These are phyloP conservation scores for Parachaetomium inaequale DNA, from an alignment of 495 filamentous ascomycete genomes.

Conservation along the genomic window DNA sequence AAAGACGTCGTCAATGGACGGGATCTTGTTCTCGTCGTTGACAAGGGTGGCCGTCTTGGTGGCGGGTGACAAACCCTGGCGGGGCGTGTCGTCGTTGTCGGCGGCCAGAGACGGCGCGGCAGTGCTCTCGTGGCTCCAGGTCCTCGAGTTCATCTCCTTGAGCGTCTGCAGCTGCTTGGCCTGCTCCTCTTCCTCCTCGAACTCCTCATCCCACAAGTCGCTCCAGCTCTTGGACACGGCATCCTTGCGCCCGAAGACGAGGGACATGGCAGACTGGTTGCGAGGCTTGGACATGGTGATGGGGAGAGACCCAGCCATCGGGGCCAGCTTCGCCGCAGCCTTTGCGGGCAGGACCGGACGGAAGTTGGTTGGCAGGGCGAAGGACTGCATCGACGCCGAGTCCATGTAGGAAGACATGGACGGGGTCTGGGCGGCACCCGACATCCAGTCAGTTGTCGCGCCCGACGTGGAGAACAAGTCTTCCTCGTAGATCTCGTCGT, in stretches of 20 bases:
- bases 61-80: slow-evolving; percentile 50
- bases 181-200: slow-evolving; percentile 57
- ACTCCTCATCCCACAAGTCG: slow-evolving; percentile 91
- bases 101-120: slow-evolving; percentile 36
- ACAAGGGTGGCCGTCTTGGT: slow-evolving; percentile 45
- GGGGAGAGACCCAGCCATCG: slow-evolving; percentile 73
- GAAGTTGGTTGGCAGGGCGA: slow-evolving; percentile 43
- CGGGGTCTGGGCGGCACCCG: slow-evolving; percentile 61
- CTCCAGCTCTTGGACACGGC: slow-evolving; percentile 94
- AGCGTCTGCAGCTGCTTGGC: slow-evolving; percentile 58
- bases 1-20: slow-evolving; percentile 39
- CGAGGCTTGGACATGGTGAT: slow-evolving; percentile 61
- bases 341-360: slow-evolving; percentile 33
- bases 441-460: slow-evolving; percentile 68
- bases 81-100: slow-evolving; percentile 43
- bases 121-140: slow-evolving; percentile 75
- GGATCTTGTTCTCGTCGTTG: slow-evolving; percentile 38
- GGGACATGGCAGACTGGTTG: slow-evolving; percentile 62
- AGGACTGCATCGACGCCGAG: slow-evolving; percentile 65
- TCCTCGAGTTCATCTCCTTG: slow-evolving; percentile 72
- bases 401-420: slow-evolving; percentile 77
- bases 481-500: slow-evolving; percentile 71
- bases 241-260: slow-evolving; percentile 72
- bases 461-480: slow-evolving; percentile 84
- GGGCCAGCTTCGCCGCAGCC: slow-evolving; percentile 30